phyloP scores from a whole-genome alignment of 2,329 filamentous ascomycete genomes.

The Graphiopsis chlorocephala region DNA sequence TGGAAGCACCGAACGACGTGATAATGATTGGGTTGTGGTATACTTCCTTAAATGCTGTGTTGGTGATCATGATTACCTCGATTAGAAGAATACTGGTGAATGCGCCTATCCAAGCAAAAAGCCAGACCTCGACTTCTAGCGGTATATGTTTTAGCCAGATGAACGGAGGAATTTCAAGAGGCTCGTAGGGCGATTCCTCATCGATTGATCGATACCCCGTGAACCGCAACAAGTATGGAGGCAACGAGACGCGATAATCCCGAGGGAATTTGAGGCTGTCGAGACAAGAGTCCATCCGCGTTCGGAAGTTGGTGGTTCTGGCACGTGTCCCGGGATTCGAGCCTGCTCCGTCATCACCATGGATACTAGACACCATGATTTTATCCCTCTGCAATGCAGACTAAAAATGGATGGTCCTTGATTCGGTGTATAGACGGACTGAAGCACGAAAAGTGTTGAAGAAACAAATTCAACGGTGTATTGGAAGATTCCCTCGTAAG shows the following conservation, averaged over 20 bases:
- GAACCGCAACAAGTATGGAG: background rate
- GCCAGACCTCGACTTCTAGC: background rate
- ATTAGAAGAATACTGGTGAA: background rate
- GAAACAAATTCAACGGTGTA: background rate
- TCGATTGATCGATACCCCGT: background rate
- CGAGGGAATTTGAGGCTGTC: background rate
- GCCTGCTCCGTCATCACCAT: background rate
- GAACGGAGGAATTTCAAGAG: background rate
- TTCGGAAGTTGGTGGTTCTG: background rate
- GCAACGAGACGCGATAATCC: background rate
- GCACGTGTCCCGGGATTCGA: background rate
- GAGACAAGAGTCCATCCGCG: background rate
- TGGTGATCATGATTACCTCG: background rate
- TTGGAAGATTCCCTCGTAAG: background rate
- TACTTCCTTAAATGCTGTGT: background rate
- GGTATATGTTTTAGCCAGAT: background rate
- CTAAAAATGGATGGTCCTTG: background rate
- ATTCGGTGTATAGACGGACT: background rate
- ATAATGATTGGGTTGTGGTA: background rate
- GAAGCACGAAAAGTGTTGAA: background rate
- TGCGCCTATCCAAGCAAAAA: background rate
- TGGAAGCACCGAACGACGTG: background rate
- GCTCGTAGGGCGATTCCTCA: background rate
- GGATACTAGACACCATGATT: background rate
- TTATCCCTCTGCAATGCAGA: background rate